These are phyloP conservation scores for Amanita phalloides DNA, from an alignment of 768 basidiomycete species.

Conservation along the genomic window DNA sequence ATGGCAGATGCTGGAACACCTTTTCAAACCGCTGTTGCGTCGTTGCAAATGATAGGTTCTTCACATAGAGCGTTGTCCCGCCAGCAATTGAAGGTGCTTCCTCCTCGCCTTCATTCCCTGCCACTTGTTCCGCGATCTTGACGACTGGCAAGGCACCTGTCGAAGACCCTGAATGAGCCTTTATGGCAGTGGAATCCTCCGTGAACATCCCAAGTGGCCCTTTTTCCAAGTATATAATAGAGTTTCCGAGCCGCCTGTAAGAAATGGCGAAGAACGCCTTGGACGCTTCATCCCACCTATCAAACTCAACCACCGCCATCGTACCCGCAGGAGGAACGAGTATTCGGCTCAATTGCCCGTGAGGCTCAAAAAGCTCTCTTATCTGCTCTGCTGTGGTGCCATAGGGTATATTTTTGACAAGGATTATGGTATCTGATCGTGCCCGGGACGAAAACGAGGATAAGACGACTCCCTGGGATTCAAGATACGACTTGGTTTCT, in stretches of 20 bases:
- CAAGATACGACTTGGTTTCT: conserved; percentile 88
- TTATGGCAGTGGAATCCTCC: conserved; percentile 21
- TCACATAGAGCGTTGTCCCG: conserved; percentile 85
- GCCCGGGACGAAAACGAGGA: conserved; percentile 41
- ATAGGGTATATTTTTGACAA: conserved; percentile 96
- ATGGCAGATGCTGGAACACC: conserved; percentile 65
- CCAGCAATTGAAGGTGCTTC: conserved; percentile 27
- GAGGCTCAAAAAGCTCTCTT: conserved; percentile 65
- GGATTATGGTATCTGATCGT: conserved; percentile 70
- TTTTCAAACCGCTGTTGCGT: conserved; percentile 60
- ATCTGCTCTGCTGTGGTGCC: conserved; percentile 71
- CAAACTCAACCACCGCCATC: conserved; percentile 85
- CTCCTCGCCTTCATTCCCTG: conserved; percentile 26
- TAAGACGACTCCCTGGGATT: conserved; percentile 60
- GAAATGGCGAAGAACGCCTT: conserved; percentile 75
- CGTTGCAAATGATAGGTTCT: conserved; percentile 93
- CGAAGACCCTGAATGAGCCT: conserved; percentile 6
- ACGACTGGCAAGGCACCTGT: not conserved
- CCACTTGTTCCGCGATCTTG: conserved; percentile 34
- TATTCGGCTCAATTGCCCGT: conserved; percentile 62
- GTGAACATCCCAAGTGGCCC: conserved; percentile 80
- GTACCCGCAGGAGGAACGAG: conserved; percentile 89
- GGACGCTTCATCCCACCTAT: conserved; percentile 55
- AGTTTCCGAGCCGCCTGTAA: conserved; percentile 82
- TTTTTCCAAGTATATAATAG: conserved; percentile 87